Evolutionary conservation across 208 protist genomes (phyloP).

Genomic region (Entamoeba invadens): DNA sequence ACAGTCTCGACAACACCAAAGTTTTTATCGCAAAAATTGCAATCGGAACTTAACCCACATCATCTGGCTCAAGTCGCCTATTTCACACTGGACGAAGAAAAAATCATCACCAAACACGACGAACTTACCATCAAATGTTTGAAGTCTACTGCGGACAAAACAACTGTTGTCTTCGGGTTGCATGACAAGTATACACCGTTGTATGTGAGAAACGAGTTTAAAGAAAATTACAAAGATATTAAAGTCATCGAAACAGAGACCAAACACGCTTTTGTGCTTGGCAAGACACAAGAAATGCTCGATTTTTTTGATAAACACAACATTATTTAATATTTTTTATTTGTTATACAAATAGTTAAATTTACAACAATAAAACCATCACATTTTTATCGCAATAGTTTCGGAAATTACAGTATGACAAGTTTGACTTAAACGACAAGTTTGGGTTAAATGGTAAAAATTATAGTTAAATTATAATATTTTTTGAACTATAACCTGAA

Average conservation of each 20-base stretch:
- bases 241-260: background rate
- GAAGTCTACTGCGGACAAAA: background rate
- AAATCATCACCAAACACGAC: background rate
- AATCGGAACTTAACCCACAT: background rate
- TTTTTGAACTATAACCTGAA: too few species aligned
- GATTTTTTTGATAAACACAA: background rate
- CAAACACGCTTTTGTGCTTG: background rate
- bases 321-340: too few species aligned
- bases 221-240: background rate
- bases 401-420: too few species aligned
- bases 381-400: too few species aligned
- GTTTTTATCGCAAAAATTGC: background rate
- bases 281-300: background rate
- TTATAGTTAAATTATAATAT: too few species aligned
- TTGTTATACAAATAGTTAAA: too few species aligned
- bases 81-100: background rate
- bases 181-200: background rate
- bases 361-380: too few species aligned
- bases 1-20: background rate
- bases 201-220: background rate
- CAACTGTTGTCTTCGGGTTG: background rate
- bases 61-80: background rate
- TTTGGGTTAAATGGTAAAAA: too few species aligned
- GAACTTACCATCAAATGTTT: background rate
- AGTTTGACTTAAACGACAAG: too few species aligned